These are phyloP conservation scores for Sporothrix euskadiensis DNA, from an alignment of 2,329 filamentous ascomycete species.

Conservation along the genomic window DNA sequence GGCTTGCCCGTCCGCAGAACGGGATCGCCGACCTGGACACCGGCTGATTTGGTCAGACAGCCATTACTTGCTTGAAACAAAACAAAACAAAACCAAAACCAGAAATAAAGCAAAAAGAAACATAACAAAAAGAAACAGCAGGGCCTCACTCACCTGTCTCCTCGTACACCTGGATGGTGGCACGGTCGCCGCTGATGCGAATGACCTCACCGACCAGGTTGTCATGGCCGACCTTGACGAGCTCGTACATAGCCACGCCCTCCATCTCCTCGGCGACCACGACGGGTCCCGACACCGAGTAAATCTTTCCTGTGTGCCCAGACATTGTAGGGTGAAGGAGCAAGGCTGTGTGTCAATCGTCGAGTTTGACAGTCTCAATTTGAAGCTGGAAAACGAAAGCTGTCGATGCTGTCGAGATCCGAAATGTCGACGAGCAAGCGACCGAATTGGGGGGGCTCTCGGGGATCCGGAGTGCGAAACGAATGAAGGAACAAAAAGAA, in stretches of 20 bases:
- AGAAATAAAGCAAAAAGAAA: too few species aligned
- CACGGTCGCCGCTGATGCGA: constrained; percentile 92
- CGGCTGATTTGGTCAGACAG: constrained; percentile 57
- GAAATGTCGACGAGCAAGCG: background rate
- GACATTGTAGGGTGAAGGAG: constrained; percentile 21
- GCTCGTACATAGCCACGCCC: constrained; percentile 99
- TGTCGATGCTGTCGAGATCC: background rate
- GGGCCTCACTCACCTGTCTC: constrained; percentile 74
- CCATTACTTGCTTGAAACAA: background rate
- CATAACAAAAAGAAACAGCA: background rate
- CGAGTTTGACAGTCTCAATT: background rate
- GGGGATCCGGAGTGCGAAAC: background rate
- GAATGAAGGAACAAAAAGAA: background rate
- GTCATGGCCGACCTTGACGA: constrained; percentile 91
- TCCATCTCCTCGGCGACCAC: constrained; percentile 98
- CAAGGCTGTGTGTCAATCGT: background rate
- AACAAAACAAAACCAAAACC: background rate
- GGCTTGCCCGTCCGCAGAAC: constrained; percentile 90
- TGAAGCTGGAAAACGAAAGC: background rate
- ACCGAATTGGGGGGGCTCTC: background rate
- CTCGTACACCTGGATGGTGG: constrained; percentile 98
- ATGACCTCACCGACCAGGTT: constrained; percentile 96
- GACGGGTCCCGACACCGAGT: constrained; percentile 61
- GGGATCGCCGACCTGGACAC: constrained; percentile 93
- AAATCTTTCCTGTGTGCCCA: constrained; percentile 35